phyloP scores from a whole-genome alignment of 2,329 filamentous ascomycete genomes.

The Torrubiellomyces zombiae region DNA sequence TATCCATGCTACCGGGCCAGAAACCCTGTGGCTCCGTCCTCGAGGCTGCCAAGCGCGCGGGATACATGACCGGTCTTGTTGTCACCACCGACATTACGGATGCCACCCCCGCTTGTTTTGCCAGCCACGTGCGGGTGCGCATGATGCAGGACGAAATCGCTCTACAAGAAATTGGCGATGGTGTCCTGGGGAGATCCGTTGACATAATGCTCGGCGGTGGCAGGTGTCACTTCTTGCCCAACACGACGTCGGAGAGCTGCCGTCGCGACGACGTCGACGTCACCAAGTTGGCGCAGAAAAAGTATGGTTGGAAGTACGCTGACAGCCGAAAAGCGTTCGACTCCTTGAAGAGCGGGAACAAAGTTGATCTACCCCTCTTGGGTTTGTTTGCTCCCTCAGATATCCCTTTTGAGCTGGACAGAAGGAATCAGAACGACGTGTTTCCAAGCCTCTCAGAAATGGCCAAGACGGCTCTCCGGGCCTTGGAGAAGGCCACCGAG shows the following conservation, averaged over 20 bases:
- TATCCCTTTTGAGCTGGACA: constrained; percentile 87
- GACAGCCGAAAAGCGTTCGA: constrained; percentile 61
- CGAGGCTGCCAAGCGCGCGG: constrained; percentile 81
- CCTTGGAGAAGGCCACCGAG: constrained; percentile 65
- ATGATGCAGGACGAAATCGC: constrained; percentile 81
- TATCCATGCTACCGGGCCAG: constrained; percentile 72
- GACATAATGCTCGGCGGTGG: constrained; percentile 90
- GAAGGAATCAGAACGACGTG: constrained; percentile 55
- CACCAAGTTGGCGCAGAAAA: constrained; percentile 52
- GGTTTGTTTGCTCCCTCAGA: constrained; percentile 72
- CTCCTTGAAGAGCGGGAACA: constrained; percentile 46
- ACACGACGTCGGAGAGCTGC: constrained; percentile 66
- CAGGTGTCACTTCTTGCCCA: constrained; percentile 81
- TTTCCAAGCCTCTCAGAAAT: constrained; percentile 90
- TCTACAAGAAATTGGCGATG: constrained; percentile 76
- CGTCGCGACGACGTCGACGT: constrained; percentile 65
- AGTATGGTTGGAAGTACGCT: constrained; percentile 66
- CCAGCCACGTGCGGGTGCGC: constrained; percentile 66
- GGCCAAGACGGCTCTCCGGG: constrained; percentile 64
- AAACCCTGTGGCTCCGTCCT: constrained; percentile 81
- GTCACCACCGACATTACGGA: constrained; percentile 93
- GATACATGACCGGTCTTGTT: constrained; percentile 84
- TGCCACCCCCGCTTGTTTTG: constrained; percentile 91
- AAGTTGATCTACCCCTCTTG: constrained; percentile 61
- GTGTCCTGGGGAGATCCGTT: constrained; percentile 71